Evolutionary conservation across 225 moss, liverwort and hornwort genomes (phyloP).

Genomic region (Anthoceros angustus): DNA sequence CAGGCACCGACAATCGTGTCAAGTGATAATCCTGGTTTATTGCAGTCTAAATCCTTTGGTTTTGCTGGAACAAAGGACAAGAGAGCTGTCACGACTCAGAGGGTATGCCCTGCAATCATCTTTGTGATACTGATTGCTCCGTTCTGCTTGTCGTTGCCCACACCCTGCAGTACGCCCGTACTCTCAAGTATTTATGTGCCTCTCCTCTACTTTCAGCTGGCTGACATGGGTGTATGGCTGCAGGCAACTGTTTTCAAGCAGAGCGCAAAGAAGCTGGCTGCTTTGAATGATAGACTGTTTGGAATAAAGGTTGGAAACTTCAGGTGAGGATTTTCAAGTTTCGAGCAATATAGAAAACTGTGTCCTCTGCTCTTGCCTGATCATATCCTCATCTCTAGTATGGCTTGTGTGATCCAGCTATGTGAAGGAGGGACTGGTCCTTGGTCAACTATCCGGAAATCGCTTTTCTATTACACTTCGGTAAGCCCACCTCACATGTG

Average conservation of each 20-base stretch:
- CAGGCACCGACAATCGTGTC: no score
- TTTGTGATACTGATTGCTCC: background rate
- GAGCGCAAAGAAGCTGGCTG: slow-evolving; percentile 61
- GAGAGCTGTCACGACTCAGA: slow-evolving; percentile 87
- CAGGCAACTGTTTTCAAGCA: slow-evolving; percentile 99
- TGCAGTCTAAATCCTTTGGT: slow-evolving; percentile 85
- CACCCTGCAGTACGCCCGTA: background rate
- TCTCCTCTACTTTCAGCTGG: background rate
- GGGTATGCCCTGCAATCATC: slow-evolving; percentile 22
- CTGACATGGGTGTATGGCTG: background rate
- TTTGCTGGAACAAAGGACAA: slow-evolving; percentile 98
- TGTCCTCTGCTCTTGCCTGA: background rate
- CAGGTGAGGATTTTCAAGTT: slow-evolving; percentile 36
- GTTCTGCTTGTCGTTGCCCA: background rate
- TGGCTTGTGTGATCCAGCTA: slow-evolving; percentile 32
- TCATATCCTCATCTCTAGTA: background rate
- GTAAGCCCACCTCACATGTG: no score
- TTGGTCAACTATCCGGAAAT: slow-evolving; percentile 82
- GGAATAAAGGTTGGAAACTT: slow-evolving; percentile 91
- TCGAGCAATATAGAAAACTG: background rate
- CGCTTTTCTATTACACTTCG: slow-evolving; percentile 64
- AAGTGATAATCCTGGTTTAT: slow-evolving; percentile 7
- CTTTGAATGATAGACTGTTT: slow-evolving; percentile 61
- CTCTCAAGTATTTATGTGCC: no score
- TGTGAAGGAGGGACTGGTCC: slow-evolving; percentile 56